phyloP scores from a whole-genome alignment of 768 basidiomycete species.

The Tricholoma sp. region DNA sequence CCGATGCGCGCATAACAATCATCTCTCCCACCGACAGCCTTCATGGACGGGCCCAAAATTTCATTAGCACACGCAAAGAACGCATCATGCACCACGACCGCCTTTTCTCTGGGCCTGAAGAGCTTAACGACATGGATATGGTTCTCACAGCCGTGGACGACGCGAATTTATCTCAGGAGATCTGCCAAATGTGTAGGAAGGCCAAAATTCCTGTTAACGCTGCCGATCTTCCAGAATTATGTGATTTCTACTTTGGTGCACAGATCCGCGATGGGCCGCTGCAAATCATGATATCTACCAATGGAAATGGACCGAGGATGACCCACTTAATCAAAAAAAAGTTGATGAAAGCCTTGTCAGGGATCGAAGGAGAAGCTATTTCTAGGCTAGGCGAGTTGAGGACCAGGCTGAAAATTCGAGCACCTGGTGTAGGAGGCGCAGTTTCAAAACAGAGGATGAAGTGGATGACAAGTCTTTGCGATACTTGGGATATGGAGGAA shows the following conservation, averaged over 20 bases:
- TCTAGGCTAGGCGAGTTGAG: constrained; percentile 74
- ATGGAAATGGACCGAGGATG: constrained; percentile 87
- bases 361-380: constrained; percentile 71
- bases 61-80: constrained; percentile 43
- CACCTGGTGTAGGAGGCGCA: constrained; percentile 77
- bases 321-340: constrained; percentile 74
- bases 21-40: constrained; percentile 69
- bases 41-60: constrained; percentile 48
- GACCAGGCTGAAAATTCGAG: constrained; percentile 65
- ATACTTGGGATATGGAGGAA: constrained; percentile 80
- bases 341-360: constrained; percentile 66
- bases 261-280: constrained; percentile 87
- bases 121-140: constrained; percentile 72
- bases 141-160: constrained; percentile 93
- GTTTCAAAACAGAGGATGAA: constrained; percentile 79
- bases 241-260: constrained; percentile 98
- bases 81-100: constrained; percentile 71
- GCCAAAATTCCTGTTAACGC: constrained; percentile 85
- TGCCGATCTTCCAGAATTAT: constrained; percentile 91
- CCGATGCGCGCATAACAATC: constrained; percentile 75
- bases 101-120: constrained; percentile 55
- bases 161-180: constrained; percentile 61
- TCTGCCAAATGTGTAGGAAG: constrained; percentile 63
- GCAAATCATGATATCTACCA: constrained; percentile 95
- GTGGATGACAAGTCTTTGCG: constrained; percentile 89